phyloP scores from a whole-genome alignment of 2,329 filamentous ascomycete species.

The Metarhizium brunneum region DNA sequence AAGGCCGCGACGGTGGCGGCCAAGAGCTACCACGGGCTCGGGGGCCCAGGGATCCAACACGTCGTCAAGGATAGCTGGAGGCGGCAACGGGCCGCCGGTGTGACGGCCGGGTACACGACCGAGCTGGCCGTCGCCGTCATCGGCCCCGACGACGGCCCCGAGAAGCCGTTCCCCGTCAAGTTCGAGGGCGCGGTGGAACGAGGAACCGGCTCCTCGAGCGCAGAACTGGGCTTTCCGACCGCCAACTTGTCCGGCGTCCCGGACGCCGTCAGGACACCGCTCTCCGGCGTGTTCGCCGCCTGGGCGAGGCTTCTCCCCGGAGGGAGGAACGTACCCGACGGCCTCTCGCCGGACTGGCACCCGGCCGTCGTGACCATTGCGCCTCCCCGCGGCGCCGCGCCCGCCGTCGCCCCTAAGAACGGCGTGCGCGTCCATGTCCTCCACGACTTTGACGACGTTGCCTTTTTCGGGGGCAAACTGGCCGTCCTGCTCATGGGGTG shows the following conservation, averaged over 20 bases:
- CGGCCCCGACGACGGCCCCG: constrained; percentile 41
- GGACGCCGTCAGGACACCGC: constrained; percentile 40
- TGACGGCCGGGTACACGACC: constrained; percentile 19
- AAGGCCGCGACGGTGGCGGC: constrained; percentile 32
- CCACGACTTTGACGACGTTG: constrained; percentile 32
- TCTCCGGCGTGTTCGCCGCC: constrained; percentile 55
- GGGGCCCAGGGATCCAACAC: constrained; percentile 10
- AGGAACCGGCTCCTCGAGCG: constrained; percentile 31
- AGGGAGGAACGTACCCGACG: constrained; percentile 16
- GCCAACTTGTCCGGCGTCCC: constrained; percentile 44
- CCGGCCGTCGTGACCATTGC: constrained; percentile 49
- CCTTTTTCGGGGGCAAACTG: constrained; percentile 35
- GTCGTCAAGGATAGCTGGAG: constrained; percentile 23
- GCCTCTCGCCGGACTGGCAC: constrained; percentile 40
- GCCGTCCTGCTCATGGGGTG: constrained; percentile 53
- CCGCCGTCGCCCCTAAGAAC: constrained; percentile 38
- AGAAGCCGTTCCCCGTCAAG: constrained; percentile 41
- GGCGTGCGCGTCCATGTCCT: constrained; percentile 45
- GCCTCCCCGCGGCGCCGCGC: constrained; percentile 35
- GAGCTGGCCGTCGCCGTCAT: constrained; percentile 28
- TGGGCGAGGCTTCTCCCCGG: constrained; percentile 41
- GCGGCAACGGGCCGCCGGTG: constrained; percentile 24
- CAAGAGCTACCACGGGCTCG: constrained; percentile 22
- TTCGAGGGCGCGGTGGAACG: constrained; percentile 38
- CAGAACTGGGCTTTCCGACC: constrained; percentile 39